Base-by-base conservation (phyloP, 352 stramenopile species). In the Phytopythium sindhum region DNA sequence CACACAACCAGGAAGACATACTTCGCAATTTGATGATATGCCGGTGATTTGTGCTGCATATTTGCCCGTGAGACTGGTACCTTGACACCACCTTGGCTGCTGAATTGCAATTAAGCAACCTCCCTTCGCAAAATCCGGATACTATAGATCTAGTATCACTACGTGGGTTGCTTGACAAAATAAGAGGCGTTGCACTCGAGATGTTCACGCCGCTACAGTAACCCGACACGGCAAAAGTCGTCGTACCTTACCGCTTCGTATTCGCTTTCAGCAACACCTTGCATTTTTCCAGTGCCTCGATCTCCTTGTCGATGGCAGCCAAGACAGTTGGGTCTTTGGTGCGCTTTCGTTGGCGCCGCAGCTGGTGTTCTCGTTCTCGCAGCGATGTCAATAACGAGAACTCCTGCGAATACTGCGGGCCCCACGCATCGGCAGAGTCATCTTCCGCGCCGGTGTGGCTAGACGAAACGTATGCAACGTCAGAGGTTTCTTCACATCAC, bases 231-330 rank as follows among this genome's bases (percentile, higher is more conserved):
- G 6, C 1, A 23, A 14, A 12, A n/a, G 45, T 50, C 39, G 28
- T 64, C 55, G 15, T 14, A 21, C 15, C 17, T 58, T 50, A 23
- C 62, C 70, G 67, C 68, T 80, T 86, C 29, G 88, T 68, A 57
- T 78, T 85, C 39, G 78, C 68, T 77, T 92, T 90, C 23, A 88
- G 55, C 47, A 75, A 64, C 41, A 60, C 58, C 57, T 88, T 91
- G 66, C 80, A 90, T 69, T 80, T 63, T 26, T 70, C 66, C 60
- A 91, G 71, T 47, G 75, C 71, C 24, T 73, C 64, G 56, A 91
- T 60, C 53, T 91, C 79, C 33, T 70, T 75, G 58, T 86, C 77
- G 37, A 90, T 71, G 6, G 73, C 71, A 33, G 67, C 65, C 2
- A 72, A 53, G 10, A 81, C 57, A 45, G 31, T 59, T 10, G 56